These are phyloP conservation scores for Podospora comata DNA, from an alignment of 495 filamentous ascomycete species.

Conservation along the genomic window DNA sequence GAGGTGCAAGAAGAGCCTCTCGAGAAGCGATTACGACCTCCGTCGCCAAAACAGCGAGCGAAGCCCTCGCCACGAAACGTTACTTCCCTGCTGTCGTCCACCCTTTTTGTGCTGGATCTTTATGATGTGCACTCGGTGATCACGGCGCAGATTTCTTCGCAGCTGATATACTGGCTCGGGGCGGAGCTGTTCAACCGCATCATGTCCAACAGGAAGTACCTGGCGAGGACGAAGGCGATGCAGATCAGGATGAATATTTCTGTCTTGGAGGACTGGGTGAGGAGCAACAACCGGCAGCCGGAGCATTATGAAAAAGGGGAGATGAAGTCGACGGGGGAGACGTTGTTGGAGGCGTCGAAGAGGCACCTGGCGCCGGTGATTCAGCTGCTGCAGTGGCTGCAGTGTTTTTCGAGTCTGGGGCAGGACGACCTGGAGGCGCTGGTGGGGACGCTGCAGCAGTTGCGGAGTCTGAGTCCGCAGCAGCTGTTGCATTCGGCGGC, in stretches of 20 bases:
- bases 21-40: constrained; percentile 90
- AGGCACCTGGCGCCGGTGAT: constrained; percentile 86
- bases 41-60: constrained; percentile 89
- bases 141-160: constrained; percentile 82
- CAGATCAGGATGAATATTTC: constrained; percentile 99
- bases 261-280: constrained; percentile 91
- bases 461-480: constrained; percentile 76
- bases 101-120: constrained; percentile 93
- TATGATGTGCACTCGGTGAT: constrained; percentile 99
- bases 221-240: constrained; percentile 97
- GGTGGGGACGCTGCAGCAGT: constrained; percentile 78
- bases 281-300: constrained; percentile 85
- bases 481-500: constrained; percentile 92
- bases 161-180: constrained; percentile 94
- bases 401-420: constrained; percentile 94
- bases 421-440: constrained; percentile 81
- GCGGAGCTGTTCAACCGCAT: constrained; percentile 98
- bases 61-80: constrained; percentile 92
- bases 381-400: constrained; percentile 94
- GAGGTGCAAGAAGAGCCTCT: constrained; percentile 80
- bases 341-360: constrained; percentile 74
- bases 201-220: constrained; percentile 90
- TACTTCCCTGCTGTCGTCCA: constrained; percentile 94
- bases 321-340: constrained; percentile 81
- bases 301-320: constrained; percentile 95